Evolutionary conservation across 192 early-diverging fungal species (phyloP).

Genomic region (Funneliformis mosseae): DNA sequence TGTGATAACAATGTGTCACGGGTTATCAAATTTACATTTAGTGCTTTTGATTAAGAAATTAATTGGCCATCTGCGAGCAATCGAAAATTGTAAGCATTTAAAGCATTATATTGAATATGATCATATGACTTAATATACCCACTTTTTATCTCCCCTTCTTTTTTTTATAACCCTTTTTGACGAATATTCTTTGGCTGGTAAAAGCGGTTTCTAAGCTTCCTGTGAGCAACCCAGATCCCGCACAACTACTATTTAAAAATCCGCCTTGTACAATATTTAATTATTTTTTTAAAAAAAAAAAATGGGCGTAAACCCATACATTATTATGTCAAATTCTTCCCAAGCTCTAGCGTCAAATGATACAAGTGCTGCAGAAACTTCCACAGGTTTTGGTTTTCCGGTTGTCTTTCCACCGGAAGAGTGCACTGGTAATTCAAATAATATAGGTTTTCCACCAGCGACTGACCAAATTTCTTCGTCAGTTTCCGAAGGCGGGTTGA

Average conservation of each 20-base stretch:
- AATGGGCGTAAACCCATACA: not conserved
- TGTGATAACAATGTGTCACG: too few species aligned
- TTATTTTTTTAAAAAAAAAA: not conserved
- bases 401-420: not conserved
- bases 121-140: too few species aligned
- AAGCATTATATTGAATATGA: too few species aligned
- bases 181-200: slow-evolving; percentile 1
- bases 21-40: too few species aligned
- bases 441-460: not conserved
- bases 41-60: too few species aligned
- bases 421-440: not conserved
- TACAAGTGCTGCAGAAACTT: not conserved
- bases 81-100: too few species aligned
- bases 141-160: too few species aligned
- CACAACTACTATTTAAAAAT: not conserved
- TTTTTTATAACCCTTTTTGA: not conserved
- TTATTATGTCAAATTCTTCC: not conserved
- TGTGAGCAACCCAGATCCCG: not conserved
- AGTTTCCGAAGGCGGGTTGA: not conserved
- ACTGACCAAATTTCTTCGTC: not conserved
- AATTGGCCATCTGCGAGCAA: too few species aligned
- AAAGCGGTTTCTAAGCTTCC: not conserved
- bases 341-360: not conserved
- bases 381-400: not conserved
- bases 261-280: not conserved